Conservation (phyloP, 1,284 basidiomycete genomes). For the Rugosomyces carneus region DNA sequence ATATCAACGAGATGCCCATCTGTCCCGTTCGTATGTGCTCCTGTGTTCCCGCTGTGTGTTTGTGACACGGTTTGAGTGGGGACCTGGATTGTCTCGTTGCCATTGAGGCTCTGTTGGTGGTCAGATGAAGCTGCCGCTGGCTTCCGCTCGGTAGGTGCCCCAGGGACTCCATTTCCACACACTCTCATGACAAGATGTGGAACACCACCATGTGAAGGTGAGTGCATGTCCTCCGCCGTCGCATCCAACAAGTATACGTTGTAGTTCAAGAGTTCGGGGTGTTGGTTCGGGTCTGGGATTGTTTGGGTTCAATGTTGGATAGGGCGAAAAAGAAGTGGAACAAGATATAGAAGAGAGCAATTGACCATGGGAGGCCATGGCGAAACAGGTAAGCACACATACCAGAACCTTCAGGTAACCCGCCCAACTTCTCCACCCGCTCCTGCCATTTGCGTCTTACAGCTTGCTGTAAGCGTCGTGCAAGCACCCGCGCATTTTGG, state of each 20-base stretch:
- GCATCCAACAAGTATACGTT: slow-evolving; percentile 85
- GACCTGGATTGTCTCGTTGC: background rate
- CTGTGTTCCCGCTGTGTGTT: slow-evolving; percentile 1
- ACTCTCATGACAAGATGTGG: slow-evolving; percentile 46
- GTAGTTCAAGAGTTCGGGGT: slow-evolving; percentile 53
- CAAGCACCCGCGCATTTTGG: slow-evolving; percentile 51
- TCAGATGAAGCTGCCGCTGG: background rate
- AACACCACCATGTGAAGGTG: slow-evolving; percentile 22
- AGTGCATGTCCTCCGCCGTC: slow-evolving; percentile 39
- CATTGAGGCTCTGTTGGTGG: too few relatives aligned
- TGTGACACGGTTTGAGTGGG: background rate
- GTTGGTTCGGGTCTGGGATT: background rate
- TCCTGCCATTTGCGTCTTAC: slow-evolving; percentile 50
- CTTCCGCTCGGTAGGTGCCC: slow-evolving; percentile 19
- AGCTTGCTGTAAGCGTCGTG: slow-evolving; percentile 53
- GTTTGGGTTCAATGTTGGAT: too few relatives aligned
- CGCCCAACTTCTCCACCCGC: slow-evolving; percentile 25
- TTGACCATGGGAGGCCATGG: background rate
- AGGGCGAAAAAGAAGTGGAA: background rate
- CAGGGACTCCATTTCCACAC: slow-evolving; percentile 29
- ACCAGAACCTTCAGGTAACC: slow-evolving; percentile 1
- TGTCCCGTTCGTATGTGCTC: slow-evolving; percentile 31
- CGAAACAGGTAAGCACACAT: background rate
- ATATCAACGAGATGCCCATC: slow-evolving; percentile 31
- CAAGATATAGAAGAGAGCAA: background rate